Percentiles rank a stretch among this genome's conserved stretches.
phyloP scores from a whole-genome alignment of 2,329 filamentous ascomycete genomes.

The Ophiostoma pallidulum region DNA sequence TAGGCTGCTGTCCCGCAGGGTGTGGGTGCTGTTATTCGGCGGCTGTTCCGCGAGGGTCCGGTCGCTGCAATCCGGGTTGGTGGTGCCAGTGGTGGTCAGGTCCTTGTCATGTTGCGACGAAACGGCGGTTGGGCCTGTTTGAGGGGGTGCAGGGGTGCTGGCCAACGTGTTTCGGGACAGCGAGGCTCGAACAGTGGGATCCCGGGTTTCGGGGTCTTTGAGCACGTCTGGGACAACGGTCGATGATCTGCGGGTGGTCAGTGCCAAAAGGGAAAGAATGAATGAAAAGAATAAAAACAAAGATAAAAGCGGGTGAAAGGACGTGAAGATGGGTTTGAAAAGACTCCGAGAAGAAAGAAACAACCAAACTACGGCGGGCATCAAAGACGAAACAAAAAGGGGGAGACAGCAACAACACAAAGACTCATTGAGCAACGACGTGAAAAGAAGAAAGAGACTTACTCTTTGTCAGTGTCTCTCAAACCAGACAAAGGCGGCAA shows the following conservation, averaged over 20 bases:
- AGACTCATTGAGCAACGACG: not conserved
- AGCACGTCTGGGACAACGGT: conserved; percentile 2
- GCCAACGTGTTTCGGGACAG: conserved; percentile 30
- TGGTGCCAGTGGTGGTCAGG: conserved; percentile 30
- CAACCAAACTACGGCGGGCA: too few relatives aligned
- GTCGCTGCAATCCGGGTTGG: conserved; percentile 16
- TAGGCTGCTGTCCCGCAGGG: not conserved
- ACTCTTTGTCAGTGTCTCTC: conserved; percentile 3
- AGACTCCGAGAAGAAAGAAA: not conserved
- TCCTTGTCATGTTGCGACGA: conserved; percentile 36
- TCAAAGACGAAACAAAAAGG: too few relatives aligned
- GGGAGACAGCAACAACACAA: not conserved
- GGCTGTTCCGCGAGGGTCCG: conserved; percentile 5
- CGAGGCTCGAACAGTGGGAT: conserved; percentile 18
- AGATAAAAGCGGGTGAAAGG: not conserved
- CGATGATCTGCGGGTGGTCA: conserved; percentile 1
- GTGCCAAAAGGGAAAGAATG: not conserved
- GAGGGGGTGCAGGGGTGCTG: conserved; percentile 34
- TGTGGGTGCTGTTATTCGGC: not conserved
- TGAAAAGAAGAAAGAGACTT: not conserved
- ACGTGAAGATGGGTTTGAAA: too few relatives aligned
- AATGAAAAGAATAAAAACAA: not conserved
- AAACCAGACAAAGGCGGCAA: conserved; percentile 6
- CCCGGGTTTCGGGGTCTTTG: conserved; percentile 20
- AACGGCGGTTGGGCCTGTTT: conserved; percentile 31